Conservation (phyloP, 225 moss, liverwort and hornwort species). For the Rhytidiadelphus loreus region DNA sequence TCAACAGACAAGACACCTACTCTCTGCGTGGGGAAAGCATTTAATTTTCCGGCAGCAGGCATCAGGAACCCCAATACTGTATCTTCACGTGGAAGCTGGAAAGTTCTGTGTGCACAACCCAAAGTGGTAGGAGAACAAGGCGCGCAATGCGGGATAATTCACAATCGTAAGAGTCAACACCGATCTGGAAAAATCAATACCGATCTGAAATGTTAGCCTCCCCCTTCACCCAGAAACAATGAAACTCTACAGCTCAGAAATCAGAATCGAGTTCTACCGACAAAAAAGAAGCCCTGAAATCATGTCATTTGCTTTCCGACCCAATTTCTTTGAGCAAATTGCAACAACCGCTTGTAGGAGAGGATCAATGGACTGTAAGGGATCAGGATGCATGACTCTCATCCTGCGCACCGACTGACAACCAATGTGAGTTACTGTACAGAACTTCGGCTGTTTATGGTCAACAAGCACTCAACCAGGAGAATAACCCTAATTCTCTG, state of each 20-base stretch:
- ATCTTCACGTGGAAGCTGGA: neutral
- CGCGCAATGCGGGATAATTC: neutral
- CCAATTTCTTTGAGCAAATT: neutral
- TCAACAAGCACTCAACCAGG: neutral
- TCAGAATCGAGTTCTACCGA: neutral
- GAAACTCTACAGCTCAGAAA: neutral
- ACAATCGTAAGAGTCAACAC: neutral
- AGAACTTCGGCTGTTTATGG: neutral
- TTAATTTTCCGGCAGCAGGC: neutral
- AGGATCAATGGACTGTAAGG: neutral
- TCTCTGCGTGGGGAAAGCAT: neutral
- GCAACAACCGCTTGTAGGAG: neutral
- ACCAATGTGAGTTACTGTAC: neutral
- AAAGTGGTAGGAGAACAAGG: neutral
- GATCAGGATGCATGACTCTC: neutral
- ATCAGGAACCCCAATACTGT: neutral
- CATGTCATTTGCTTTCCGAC: neutral
- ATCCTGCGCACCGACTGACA: neutral
- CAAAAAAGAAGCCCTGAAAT: too few relatives aligned
- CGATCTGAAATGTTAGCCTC: neutral
- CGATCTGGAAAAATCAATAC: neutral
- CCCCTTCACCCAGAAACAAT: neutral
- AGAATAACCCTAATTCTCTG: neutral
- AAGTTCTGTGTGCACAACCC: neutral
- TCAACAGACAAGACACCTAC: neutral